These are phyloP conservation scores for Phytophthora brassicae DNA, from an alignment of 352 stramenopile species.

Conservation along the genomic window DNA sequence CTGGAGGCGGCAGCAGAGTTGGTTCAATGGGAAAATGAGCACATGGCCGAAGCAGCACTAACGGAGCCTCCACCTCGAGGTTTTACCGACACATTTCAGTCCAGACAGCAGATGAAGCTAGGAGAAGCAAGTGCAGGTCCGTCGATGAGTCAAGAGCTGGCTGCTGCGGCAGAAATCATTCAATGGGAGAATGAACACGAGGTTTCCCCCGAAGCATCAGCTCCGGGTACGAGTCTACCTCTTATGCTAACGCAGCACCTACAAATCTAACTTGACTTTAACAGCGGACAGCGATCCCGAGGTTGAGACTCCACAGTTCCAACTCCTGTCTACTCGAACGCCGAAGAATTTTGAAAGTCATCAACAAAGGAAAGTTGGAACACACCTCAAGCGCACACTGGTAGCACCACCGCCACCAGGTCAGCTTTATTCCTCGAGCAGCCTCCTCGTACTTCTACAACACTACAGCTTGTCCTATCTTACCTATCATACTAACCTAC, in stretches of 20 bases:
- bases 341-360: background rate
- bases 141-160: slow-evolving; percentile 41
- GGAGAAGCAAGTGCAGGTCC: background rate
- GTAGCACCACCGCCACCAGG: slow-evolving; percentile 19
- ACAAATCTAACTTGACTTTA: background rate
- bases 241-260: background rate
- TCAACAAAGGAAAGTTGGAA: background rate
- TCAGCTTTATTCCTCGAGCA: slow-evolving; percentile 24
- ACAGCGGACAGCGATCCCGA: slow-evolving; percentile 8
- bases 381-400: slow-evolving; percentile 16
- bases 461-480: slow-evolving; percentile 37
- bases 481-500: slow-evolving; percentile 33
- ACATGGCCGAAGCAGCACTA: slow-evolving; percentile 33
- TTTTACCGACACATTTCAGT: background rate
- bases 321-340: slow-evolving; percentile 18
- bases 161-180: slow-evolving; percentile 43
- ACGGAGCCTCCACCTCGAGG: background rate
- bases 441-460: slow-evolving; percentile 32
- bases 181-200: slow-evolving; percentile 48
- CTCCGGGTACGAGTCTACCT: background rate
- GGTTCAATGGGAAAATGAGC: slow-evolving; percentile 55
- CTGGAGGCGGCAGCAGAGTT: slow-evolving; percentile 54
- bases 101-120: background rate
- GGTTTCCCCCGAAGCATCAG: slow-evolving; percentile 6
- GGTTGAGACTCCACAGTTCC: slow-evolving; percentile 24